A percentile compares a stretch with the other conserved stretches of the same genome.
Conservation (phyloP, 176 grass and related monocot genomes). For the Luzula sylvatica region DNA sequence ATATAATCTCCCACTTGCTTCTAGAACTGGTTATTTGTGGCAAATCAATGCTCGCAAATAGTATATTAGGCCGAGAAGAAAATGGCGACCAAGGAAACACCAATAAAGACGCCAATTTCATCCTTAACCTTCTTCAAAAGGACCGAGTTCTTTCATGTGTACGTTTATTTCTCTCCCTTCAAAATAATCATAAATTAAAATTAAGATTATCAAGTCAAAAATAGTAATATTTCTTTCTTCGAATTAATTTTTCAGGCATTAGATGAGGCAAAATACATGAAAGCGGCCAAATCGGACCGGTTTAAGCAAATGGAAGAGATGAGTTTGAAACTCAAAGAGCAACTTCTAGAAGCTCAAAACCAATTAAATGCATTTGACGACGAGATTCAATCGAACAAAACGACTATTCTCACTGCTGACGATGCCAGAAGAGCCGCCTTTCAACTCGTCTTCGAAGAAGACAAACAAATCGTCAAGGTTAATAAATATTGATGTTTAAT, state of each 20-base stretch:
- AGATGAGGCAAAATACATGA: slow-evolving; percentile 79
- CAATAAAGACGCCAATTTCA: slow-evolving; percentile 68
- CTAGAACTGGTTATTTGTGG: slow-evolving; percentile 84
- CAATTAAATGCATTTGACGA: slow-evolving; percentile 70
- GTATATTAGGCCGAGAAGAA: slow-evolving; percentile 61
- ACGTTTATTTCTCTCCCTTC: slow-evolving; percentile 25
- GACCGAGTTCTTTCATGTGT: slow-evolving; percentile 74
- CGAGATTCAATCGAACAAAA: slow-evolving; percentile 69
- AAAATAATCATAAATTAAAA: slow-evolving; percentile 19
- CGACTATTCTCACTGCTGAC: slow-evolving; percentile 60
- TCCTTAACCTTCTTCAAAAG: slow-evolving; percentile 84
- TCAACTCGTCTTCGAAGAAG: slow-evolving; percentile 78
- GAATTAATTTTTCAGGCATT: slow-evolving; percentile 38
- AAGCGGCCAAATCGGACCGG: slow-evolving; percentile 53
- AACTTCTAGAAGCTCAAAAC: slow-evolving; percentile 43
- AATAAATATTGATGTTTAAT: background rate
- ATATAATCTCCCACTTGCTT: slow-evolving; percentile 79
- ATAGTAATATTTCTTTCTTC: background rate
- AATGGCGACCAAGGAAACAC: slow-evolving; percentile 42
- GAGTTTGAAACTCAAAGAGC: slow-evolving; percentile 57
- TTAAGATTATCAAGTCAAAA: background rate
- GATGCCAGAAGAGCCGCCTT: slow-evolving; percentile 71
- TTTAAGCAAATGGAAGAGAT: slow-evolving; percentile 85
- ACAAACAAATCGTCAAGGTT: slow-evolving; percentile 95
- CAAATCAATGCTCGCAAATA: slow-evolving; percentile 70